phyloP scores from a whole-genome alignment of 192 early-diverging fungal species.

The Gaertneriomyces sp. region DNA sequence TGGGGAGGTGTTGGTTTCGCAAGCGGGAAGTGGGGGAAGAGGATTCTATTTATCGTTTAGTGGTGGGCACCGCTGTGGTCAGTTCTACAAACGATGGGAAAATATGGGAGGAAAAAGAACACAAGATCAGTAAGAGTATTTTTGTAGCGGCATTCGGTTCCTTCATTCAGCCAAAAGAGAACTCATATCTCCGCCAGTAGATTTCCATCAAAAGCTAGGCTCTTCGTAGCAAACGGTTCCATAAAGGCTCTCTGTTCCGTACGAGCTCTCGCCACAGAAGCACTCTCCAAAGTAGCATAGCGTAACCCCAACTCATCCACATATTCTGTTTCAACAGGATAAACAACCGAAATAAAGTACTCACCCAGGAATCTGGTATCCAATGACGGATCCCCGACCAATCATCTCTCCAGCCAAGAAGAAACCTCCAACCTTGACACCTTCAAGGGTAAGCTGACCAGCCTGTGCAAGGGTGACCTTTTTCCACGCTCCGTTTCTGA shows the following conservation, averaged over 20 bases:
- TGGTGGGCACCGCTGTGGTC: slow-evolving; percentile 3
- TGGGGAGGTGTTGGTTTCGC: too few relatives aligned
- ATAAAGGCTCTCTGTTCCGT: too few relatives aligned
- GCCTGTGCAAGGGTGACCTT: slow-evolving; percentile 49
- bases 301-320: too few relatives aligned
- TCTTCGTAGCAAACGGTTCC: too few relatives aligned
- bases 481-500: slow-evolving; percentile 52
- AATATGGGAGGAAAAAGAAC: neutral
- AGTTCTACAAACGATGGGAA: neutral
- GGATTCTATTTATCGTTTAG: too few relatives aligned
- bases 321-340: too few relatives aligned
- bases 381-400: slow-evolving; percentile 47
- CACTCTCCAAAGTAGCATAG: too few relatives aligned
- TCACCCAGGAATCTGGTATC: slow-evolving; percentile 52
- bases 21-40: too few relatives aligned
- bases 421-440: slow-evolving; percentile 51
- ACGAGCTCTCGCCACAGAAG: too few relatives aligned
- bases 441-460: slow-evolving; percentile 34
- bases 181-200: slow-evolving; percentile 12
- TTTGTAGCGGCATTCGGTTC: too few relatives aligned
- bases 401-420: slow-evolving; percentile 60
- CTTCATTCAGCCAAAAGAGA: too few relatives aligned
- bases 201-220: slow-evolving; percentile 20
- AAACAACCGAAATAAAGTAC: too few relatives aligned
- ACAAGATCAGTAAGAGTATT: neutral